Percentiles rank a stretch among this genome's conserved stretches.
Conservation (phyloP, 1,284 basidiomycete genomes). For the Cryptococcus sp. region DNA sequence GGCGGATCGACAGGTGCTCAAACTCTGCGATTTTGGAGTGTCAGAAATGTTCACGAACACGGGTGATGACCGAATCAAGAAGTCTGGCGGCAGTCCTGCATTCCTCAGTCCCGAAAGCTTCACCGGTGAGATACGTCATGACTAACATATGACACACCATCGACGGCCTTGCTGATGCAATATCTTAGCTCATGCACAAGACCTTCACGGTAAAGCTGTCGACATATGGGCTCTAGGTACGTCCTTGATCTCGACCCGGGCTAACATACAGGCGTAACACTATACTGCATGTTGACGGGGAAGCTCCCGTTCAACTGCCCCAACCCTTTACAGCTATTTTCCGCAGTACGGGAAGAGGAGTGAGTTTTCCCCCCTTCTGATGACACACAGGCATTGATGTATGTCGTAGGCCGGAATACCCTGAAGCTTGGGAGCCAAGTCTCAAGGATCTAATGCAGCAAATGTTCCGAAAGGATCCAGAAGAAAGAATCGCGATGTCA, state of each 20-base stretch:
- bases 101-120: conserved; percentile 60
- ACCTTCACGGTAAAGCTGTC: conserved; percentile 56
- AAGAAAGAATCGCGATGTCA: conserved; percentile 44
- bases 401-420: conserved; percentile 40
- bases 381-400: background rate
- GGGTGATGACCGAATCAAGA: conserved; percentile 54
- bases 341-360: conserved; percentile 55
- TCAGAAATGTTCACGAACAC: conserved; percentile 58
- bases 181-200: conserved; percentile 9
- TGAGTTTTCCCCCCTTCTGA: conserved; percentile 27
- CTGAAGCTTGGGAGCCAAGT: conserved; percentile 44
- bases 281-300: conserved; percentile 60
- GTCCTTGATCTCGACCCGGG: conserved; percentile 10
- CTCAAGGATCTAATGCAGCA: conserved; percentile 47
- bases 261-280: conserved; percentile 53
- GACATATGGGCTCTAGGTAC: conserved; percentile 60
- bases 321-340: conserved; percentile 57
- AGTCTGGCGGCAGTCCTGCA: conserved; percentile 58
- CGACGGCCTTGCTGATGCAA: background rate
- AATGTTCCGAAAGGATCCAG: conserved; percentile 53
- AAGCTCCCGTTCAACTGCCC: conserved; percentile 57
- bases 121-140: conserved; percentile 25
- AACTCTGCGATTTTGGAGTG: conserved; percentile 62
- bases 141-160: background rate
- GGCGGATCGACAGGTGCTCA: conserved; percentile 56